Base-by-base conservation (phyloP, 225 moss, liverwort and hornwort species). In the Marchantia polymorpha region DNA sequence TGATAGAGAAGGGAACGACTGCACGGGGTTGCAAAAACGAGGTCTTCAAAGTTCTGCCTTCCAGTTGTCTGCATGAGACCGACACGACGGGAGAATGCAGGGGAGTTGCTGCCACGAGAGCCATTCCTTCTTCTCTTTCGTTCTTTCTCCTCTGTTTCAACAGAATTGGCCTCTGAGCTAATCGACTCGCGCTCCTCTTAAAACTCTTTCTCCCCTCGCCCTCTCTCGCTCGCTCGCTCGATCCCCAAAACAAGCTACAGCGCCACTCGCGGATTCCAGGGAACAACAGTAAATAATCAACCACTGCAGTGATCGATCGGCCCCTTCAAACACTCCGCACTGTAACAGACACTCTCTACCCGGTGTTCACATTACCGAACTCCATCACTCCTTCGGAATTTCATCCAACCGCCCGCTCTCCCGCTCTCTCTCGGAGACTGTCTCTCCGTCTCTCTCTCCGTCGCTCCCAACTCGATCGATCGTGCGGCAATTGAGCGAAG, bases 51-150 rank as follows among this genome's bases (percentile, higher is more conserved):
- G 23, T 47, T 15, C 27, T 29, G 59, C 30, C 27, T 77, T 82
- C 77, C 59, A 77, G 70, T 49, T 82, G 53, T 59, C 51, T 52
- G 27, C 72, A 3, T 46, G 70, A 25, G 25, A 76, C 14, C 7
- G 64, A 47, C 7, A 52, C 5, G 25, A 26, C 51, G 48, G 77
- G 78, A 66, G 47, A 73, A 74, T 54, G 53, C 56, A 67, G 49
- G 15, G 77, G 31, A 72, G 72, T 63, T 27, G 72, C 58, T 29
- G 69, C 77, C 71, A 77, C 22, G 39, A 78, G 72, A 73, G 82
- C 78, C 82, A 83, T 83, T 26, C 12, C 52, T 70, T 69, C 78
- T 78, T 67, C 52, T 22, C 60, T 47, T 61, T 22, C 60, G n/a
- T 61, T 47, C 76, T 47, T 20, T 39, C 39, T 39, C 46, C 16